Percentiles rank a stretch among this genome's conserved stretches.
phyloP scores from a whole-genome alignment of 768 basidiomycete species.

The Kwoniella botswanensis region DNA sequence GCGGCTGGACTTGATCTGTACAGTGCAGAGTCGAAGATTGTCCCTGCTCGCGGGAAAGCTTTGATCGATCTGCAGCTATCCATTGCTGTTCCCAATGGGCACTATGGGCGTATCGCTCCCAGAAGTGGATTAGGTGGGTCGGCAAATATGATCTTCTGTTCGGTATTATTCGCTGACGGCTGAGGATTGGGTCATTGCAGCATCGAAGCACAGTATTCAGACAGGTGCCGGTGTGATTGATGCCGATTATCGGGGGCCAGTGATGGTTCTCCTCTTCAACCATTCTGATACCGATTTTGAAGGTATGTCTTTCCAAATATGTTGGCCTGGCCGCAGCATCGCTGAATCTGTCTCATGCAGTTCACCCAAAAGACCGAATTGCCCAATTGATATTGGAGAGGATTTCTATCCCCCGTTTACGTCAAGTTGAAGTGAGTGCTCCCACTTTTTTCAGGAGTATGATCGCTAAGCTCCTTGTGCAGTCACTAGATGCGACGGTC shows the following conservation, averaged over 20 bases:
- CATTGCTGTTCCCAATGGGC: slow-evolving; percentile 87
- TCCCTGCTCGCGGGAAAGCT: slow-evolving; percentile 89
- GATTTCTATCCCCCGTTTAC: slow-evolving; percentile 80
- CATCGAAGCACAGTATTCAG: slow-evolving; percentile 95
- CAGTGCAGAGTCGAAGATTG: slow-evolving; percentile 79
- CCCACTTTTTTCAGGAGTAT: not conserved
- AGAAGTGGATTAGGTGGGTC: slow-evolving; percentile 88
- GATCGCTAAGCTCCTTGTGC: slow-evolving; percentile 15
- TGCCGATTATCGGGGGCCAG: slow-evolving; percentile 90
- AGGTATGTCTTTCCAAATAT: slow-evolving; percentile 61
- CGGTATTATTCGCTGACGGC: not conserved
- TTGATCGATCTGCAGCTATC: slow-evolving; percentile 88
- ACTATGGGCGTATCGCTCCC: slow-evolving; percentile 95
- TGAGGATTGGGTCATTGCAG: slow-evolving; percentile 59
- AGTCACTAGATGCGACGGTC: slow-evolving; percentile 84
- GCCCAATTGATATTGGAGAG: slow-evolving; percentile 92
- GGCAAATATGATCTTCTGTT: too few relatives aligned
- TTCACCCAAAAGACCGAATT: slow-evolving; percentile 87
- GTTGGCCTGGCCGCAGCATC: not conserved
- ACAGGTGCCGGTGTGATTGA: slow-evolving; percentile 97
- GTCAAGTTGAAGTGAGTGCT: slow-evolving; percentile 76
- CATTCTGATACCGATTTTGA: slow-evolving; percentile 84
- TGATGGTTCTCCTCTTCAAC: slow-evolving; percentile 93
- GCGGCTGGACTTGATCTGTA: slow-evolving; percentile 95
- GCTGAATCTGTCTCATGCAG: slow-evolving; percentile 59